phyloP scores from a whole-genome alignment of 2,329 filamentous ascomycete genomes.

The Penicillium sp. region DNA sequence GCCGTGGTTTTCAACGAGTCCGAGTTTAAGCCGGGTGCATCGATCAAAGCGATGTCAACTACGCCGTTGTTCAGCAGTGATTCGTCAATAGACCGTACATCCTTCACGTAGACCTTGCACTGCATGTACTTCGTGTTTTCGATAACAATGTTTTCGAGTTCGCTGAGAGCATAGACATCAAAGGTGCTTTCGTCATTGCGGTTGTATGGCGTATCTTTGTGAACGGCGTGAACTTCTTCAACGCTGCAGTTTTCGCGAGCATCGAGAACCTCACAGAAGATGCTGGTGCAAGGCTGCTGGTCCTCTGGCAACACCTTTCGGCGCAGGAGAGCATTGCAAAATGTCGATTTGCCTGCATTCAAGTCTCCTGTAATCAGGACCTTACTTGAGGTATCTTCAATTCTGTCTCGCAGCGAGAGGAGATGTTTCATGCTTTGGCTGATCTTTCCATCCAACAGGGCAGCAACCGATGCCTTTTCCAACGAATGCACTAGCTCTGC shows the following conservation, averaged over 20 bases:
- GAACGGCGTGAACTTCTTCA: conserved; percentile 94
- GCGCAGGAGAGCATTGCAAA: conserved; percentile 93
- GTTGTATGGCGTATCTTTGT: conserved; percentile 75
- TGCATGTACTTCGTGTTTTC: conserved; percentile 87
- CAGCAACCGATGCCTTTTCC: conserved; percentile 87
- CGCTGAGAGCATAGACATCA: conserved; percentile 73
- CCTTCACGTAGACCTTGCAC: conserved; percentile 95
- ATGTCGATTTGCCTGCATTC: conserved; percentile 97
- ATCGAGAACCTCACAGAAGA: conserved; percentile 96
- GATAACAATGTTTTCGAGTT: conserved; percentile 84
- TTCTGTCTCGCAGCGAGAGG: conserved; percentile 80
- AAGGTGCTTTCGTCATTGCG: conserved; percentile 93
- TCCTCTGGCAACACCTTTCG: conserved; percentile 93
- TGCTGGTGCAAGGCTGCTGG: conserved; percentile 95
- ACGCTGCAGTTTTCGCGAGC: conserved; percentile 84
- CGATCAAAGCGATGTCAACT: conserved; percentile 95
- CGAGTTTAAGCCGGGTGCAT: conserved; percentile 91
- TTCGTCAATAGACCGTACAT: conserved; percentile 83
- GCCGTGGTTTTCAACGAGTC: conserved; percentile 97
- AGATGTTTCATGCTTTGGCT: conserved; percentile 90
- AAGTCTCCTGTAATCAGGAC: conserved; percentile 93
- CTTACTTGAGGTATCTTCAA: conserved; percentile 96
- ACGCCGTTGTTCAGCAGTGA: conserved; percentile 96
- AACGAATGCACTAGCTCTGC: conserved; percentile 90
- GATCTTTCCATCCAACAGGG: conserved; percentile 90